Evolutionary conservation across 306 rosid species (phyloP).

Genomic region (Vachellia pachyceras): DNA sequence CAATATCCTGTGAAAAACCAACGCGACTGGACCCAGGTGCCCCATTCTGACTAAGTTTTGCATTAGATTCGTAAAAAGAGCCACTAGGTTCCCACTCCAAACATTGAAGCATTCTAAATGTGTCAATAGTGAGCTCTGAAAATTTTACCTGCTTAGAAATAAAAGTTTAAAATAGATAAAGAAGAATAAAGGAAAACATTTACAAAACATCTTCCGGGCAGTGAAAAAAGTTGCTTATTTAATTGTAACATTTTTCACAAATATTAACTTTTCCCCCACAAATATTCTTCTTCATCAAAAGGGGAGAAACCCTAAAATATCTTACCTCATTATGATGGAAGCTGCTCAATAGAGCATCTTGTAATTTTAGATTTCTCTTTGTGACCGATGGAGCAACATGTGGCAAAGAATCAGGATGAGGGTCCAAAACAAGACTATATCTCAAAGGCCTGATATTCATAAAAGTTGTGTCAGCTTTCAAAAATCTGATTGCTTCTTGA

Average conservation of each 20-base stretch:
- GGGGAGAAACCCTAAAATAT: constrained; percentile 29
- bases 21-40: constrained; percentile 61
- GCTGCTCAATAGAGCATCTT: constrained; percentile 88
- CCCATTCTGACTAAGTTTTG: constrained; percentile 75
- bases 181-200: constrained; percentile 28
- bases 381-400: constrained; percentile 55
- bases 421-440: constrained; percentile 80
- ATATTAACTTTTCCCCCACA: neutral
- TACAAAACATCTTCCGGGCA: constrained; percentile 1
- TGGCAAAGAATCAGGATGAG: constrained; percentile 73
- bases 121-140: constrained; percentile 91
- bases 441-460: constrained; percentile 91
- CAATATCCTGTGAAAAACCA: constrained; percentile 77
- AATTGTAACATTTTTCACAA: constrained; percentile 17
- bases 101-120: constrained; percentile 97
- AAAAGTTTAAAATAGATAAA: constrained; percentile 11
- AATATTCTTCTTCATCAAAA: constrained; percentile 10
- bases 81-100: constrained; percentile 99
- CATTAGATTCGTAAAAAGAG: constrained; percentile 70
- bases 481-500: constrained; percentile 83
- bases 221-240: constrained; percentile 1
- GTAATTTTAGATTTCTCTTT: constrained; percentile 66
- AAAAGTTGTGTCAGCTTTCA: constrained; percentile 78
- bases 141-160: constrained; percentile 73
- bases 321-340: constrained; percentile 86